Conservation (phyloP, 441 rosid genomes). For the Erodium chrysanthum region DNA sequence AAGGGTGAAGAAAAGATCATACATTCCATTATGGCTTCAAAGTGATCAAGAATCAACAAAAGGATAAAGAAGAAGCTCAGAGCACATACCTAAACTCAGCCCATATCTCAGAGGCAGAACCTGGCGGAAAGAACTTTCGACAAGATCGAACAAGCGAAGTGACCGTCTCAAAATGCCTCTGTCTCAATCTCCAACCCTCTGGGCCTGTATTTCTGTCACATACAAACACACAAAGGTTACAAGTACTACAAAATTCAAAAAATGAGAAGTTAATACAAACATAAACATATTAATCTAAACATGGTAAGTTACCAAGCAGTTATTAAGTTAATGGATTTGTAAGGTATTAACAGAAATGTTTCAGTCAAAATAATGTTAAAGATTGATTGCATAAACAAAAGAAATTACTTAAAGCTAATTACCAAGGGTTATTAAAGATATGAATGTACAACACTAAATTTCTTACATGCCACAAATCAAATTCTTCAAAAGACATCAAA, state of each 20-base stretch:
- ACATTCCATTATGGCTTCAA: slow-evolving; percentile 11
- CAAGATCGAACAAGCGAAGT: slow-evolving; percentile 84
- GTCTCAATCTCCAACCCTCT: slow-evolving; percentile 98
- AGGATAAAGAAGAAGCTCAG: slow-evolving; percentile 6
- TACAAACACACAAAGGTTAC: slow-evolving; percentile 10
- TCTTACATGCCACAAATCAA: too few relatives aligned
- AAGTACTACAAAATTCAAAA: slow-evolving; percentile 1
- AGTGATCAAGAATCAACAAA: slow-evolving; percentile 9
- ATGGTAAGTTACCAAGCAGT: slow-evolving; percentile 4
- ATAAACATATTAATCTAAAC: slow-evolving; percentile 3
- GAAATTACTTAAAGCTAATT: slow-evolving; percentile 7
- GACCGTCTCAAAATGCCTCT: slow-evolving; percentile 78
- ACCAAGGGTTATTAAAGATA: background rate
- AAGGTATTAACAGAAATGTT: background rate
- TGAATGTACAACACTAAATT: background rate
- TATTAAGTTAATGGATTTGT: slow-evolving; percentile 5
- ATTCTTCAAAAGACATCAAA: background rate
- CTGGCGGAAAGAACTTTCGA: slow-evolving; percentile 76
- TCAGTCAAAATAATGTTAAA: background rate
- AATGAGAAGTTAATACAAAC: background rate
- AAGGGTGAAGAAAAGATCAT: background rate
- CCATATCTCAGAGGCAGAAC: slow-evolving; percentile 94
- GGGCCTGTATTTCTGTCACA: slow-evolving; percentile 82
- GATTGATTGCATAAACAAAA: background rate
- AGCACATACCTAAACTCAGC: slow-evolving; percentile 75